Base-by-base conservation (phyloP, 2,329 filamentous ascomycete genomes). In the Aspergillus sp. region DNA sequence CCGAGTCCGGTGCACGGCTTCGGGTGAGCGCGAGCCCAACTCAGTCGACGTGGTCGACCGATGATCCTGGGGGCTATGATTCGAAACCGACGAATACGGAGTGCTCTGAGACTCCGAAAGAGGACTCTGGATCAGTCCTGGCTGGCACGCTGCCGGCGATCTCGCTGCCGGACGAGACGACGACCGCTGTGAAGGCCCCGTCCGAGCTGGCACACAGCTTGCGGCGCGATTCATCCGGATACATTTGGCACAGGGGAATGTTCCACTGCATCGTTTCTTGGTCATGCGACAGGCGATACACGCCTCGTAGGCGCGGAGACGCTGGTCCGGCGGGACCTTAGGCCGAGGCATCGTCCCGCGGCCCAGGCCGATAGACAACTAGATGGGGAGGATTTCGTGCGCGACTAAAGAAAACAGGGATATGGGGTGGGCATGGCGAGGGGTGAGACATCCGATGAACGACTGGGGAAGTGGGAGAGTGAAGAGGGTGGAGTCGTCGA, bases 251-350 rank as follows among this genome's bases (percentile, higher is more conserved):
- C 79, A 81, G 1, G 79, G 79, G 2, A 75, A 73, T 0, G 70
- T 71, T 9, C 75, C 78, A 50, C 74, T 76, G 60, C 79, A 82
- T 55, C 77, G 68, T 63, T 79, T 81, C 65, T 81, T 81, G 8
- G 77, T 74, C 13, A 71, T 67, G 26, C 77, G 73, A 57, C 79
- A 82, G 5, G 72, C 62, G 44, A 72, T 69, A 56, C 79, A 81
- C 7, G 79, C 79, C 51, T 78, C 75, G 19, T 71, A 73, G 14
- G 76, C 76, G 38, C 79, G 72, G 51, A 76, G 73, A 4, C 79
- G 75, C 54, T 80, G 74, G 45, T 75, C 73, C 1, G 76, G 76
- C 16, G 70, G 72, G 19, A 82, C 77, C 57, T 76, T 80, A 11
- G 78, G 78, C 19, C 79, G 78, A 52, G 79, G 78, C 79, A 82